Evolutionary conservation across 768 basidiomycete genomes (phyloP), one percentile per base, ranked within the genome.

Genomic region (Panaeolus papilionaceus): DNA sequence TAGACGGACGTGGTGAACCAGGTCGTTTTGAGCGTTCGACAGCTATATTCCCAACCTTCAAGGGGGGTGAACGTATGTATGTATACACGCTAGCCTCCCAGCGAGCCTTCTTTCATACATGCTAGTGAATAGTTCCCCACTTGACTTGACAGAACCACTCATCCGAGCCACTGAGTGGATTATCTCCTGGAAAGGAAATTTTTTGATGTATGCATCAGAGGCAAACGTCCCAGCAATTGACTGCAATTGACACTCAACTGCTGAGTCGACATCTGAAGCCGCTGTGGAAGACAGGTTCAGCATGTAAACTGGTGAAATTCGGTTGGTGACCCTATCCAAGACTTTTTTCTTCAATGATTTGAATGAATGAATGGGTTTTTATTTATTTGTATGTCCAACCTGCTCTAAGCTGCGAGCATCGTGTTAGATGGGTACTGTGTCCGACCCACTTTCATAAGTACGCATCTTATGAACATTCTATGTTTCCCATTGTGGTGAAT

Each of bases 141-240:
- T n/a, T n/a, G 7, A 6, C 49, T 58, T 58, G 54, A 58, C 54
- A 58, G 54, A 58, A 58, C 54, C 54, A 28, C 54, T 58, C 54
- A 58, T 58, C 14, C 54, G 16, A 58, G 8, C 26, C 26, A 16
- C 54, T 14, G 10, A 28, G 12, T 58, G 54, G 54, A 58, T 28
- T 58, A 58, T 58, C 33, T 4, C 54, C 54, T 58, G 3, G 14
- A 58, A 58, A 12, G 28, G 54, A 16, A 58, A 58, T 33, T 58
- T 18, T 16, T 33, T 58, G 54, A 58, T 58, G 54, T 16, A 58
- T 58, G 8, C 28, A 58, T 33, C 28, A 16, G 10, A 12, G 54
- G 33, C 8, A 49, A 16, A 20, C 3, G 47, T 49, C 47, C 47
- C 47, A 58, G 12, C 28, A 1, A 58, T 23, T 23, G 23, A 23